A percentile compares a stretch with the other conserved stretches of the same genome.
These are phyloP conservation scores for Trichoderma gamsii DNA, from an alignment of 495 filamentous ascomycete species.

Conservation along the genomic window DNA sequence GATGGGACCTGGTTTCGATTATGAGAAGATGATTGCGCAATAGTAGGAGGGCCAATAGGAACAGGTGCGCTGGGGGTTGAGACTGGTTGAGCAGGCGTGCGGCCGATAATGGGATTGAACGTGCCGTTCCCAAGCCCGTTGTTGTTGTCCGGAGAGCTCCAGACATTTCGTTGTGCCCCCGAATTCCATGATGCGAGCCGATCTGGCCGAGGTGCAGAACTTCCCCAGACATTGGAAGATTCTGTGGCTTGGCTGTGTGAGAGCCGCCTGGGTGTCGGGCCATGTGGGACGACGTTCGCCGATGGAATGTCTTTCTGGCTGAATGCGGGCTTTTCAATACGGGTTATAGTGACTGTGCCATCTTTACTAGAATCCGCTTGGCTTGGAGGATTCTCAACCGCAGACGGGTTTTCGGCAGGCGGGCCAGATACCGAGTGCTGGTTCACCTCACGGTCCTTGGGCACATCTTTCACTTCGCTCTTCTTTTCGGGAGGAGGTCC, in stretches of 20 bases:
- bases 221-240: neutral
- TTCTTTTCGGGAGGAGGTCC: conserved; percentile 63
- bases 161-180: conserved; percentile 53
- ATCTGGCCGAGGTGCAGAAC: conserved; percentile 25
- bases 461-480: conserved; percentile 41
- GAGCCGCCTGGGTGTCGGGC: neutral
- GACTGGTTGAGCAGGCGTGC: conserved; percentile 25
- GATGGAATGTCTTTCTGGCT: neutral
- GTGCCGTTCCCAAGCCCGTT: conserved; percentile 73
- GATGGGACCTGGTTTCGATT: conserved; percentile 1
- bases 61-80: conserved; percentile 30
- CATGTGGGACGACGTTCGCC: neutral
- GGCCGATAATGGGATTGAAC: conserved; percentile 57
- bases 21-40: neutral
- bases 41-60: conserved; percentile 35
- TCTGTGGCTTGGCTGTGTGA: conserved; percentile 11
- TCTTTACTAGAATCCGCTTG: neutral
- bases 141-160: conserved; percentile 67
- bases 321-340: neutral
- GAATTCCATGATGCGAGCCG: conserved; percentile 31
- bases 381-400: neutral
- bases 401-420: conserved; percentile 23
- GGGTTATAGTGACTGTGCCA: neutral
- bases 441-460: conserved; percentile 21
- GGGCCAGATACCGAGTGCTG: conserved; percentile 24